Conservation (phyloP, 2,329 filamentous ascomycete species). For the Herpomyces periplanetae region DNA sequence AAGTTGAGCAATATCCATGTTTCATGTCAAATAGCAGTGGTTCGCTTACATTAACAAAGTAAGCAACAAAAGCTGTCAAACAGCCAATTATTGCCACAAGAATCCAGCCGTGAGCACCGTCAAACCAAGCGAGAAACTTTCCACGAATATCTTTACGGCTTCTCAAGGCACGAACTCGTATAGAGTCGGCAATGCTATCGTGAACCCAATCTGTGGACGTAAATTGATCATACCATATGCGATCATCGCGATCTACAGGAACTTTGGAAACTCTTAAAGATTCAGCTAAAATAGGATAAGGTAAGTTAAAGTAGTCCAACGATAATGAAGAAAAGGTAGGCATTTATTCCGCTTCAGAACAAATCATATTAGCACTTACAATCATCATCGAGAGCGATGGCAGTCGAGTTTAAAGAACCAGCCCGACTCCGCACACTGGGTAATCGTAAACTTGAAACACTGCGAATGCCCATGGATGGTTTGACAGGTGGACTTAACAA, state of each 20-base stretch:
- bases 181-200: constrained; percentile 75
- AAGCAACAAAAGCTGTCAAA: constrained; percentile 47
- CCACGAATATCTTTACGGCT: constrained; percentile 49
- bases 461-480: too few species aligned
- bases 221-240: constrained; percentile 95
- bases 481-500: too few species aligned
- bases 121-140: constrained; percentile 31
- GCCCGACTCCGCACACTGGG: too few species aligned
- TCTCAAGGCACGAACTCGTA: constrained; percentile 44
- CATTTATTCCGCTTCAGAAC: too few species aligned
- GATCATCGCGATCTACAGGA: constrained; percentile 32
- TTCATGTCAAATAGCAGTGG: constrained; percentile 59
- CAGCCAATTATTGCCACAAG: constrained; percentile 61
- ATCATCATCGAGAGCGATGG: too few species aligned
- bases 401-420: too few species aligned
- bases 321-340: too few species aligned
- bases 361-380: too few species aligned
- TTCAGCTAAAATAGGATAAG: too few species aligned
- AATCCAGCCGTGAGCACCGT: constrained; percentile 74
- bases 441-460: too few species aligned
- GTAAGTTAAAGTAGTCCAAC: too few species aligned
- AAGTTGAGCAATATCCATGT: constrained; percentile 32
- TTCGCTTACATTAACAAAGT: constrained; percentile 58
- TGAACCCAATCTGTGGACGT: constrained; percentile 95
- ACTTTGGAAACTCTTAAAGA: too few species aligned